Evolutionary conservation across 2,329 filamentous ascomycete genomes (phyloP).

Genomic region (Fusarium algeriense): DNA sequence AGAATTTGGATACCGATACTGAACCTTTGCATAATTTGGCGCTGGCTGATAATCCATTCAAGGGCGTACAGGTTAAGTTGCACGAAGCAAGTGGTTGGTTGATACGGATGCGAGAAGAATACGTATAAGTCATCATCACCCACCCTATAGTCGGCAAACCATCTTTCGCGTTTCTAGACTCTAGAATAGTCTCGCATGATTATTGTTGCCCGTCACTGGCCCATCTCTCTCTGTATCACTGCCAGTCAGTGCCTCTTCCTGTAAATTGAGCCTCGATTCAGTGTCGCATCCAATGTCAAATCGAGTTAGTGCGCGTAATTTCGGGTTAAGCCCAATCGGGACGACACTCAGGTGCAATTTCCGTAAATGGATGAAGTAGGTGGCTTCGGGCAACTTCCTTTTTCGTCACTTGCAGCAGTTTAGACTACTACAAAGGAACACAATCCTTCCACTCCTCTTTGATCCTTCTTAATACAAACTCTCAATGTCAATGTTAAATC

Average conservation of each 20-base stretch:
- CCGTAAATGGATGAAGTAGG: neutral
- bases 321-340: neutral
- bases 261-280: too few species aligned
- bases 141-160: too few species aligned
- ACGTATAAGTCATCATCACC: too few species aligned
- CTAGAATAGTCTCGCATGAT: fast-evolving
- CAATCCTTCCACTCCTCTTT: neutral
- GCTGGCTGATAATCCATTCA: too few species aligned
- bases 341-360: neutral
- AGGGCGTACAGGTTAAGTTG: too few species aligned
- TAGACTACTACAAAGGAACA: too few species aligned
- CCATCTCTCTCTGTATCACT: neutral
- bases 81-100: too few species aligned
- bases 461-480: neutral
- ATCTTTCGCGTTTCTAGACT: neutral
- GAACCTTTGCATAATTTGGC: too few species aligned
- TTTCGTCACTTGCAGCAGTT: too few species aligned
- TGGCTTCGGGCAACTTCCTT: neutral
- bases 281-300: neutral
- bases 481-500: neutral
- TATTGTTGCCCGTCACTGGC: neutral
- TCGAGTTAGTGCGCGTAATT: neutral
- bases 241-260: neutral
- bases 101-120: too few species aligned
- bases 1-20: too few species aligned